Evolutionary conservation across 768 basidiomycete species (phyloP).

Genomic region (Favolaschia claudopus): DNA sequence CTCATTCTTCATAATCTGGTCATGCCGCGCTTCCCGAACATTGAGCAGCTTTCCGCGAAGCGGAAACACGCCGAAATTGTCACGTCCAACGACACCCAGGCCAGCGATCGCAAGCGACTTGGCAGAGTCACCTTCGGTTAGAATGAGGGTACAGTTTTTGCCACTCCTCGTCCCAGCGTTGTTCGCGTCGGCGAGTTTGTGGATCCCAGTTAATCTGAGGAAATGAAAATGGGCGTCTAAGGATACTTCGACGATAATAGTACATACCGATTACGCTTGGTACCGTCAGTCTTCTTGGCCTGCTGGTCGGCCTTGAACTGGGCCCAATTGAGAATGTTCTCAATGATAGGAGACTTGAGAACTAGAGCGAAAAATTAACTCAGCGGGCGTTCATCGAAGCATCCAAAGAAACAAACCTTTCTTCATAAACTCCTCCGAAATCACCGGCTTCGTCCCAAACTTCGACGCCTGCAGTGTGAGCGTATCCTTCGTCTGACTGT

Average conservation of each 20-base stretch:
- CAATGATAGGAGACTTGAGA: slow-evolving; percentile 87
- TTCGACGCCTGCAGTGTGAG: slow-evolving; percentile 87
- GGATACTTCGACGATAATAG: background rate
- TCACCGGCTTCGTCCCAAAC: slow-evolving; percentile 85
- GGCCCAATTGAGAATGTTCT: slow-evolving; percentile 94
- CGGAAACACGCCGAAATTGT: slow-evolving; percentile 97
- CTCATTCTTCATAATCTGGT: slow-evolving; percentile 97
- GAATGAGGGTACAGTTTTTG: slow-evolving; percentile 88
- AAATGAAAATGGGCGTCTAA: background rate
- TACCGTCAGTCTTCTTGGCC: slow-evolving; percentile 94
- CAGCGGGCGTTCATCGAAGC: background rate
- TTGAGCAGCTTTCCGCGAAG: slow-evolving; percentile 96
- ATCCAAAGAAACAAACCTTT: slow-evolving; percentile 65
- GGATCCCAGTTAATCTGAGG: slow-evolving; percentile 83
- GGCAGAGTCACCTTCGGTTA: slow-evolving; percentile 99
- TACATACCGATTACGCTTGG: slow-evolving; percentile 84
- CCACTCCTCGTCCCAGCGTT: slow-evolving; percentile 90
- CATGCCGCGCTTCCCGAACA: slow-evolving; percentile 95
- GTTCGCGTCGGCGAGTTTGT: slow-evolving; percentile 96
- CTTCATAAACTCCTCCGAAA: slow-evolving; percentile 96
- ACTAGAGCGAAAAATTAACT: slow-evolving; percentile 55
- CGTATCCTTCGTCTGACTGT: slow-evolving; percentile 98
- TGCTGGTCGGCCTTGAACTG: slow-evolving; percentile 97
- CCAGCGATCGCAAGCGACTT: slow-evolving; percentile 96
- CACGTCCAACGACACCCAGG: slow-evolving; percentile 92